Conservation (phyloP, 345 rosid genomes). For the Boechera stricta region DNA sequence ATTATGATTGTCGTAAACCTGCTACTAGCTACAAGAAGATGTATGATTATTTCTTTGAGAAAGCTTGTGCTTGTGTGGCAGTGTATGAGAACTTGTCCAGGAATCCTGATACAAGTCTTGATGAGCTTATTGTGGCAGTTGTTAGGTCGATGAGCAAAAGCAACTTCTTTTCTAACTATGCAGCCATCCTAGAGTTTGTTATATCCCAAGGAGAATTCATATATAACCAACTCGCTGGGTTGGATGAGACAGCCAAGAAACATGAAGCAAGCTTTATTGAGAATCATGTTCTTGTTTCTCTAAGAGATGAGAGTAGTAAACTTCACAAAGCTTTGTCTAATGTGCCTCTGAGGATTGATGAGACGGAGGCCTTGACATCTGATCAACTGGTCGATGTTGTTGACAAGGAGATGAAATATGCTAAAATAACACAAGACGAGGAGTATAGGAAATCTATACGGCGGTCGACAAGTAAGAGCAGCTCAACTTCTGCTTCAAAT, state of each 20-base stretch:
- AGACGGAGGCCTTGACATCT: conserved; percentile 29
- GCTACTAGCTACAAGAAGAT: conserved; percentile 55
- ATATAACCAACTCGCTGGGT: conserved; percentile 62
- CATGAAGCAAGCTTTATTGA: conserved; percentile 52
- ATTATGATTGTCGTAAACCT: conserved; percentile 61
- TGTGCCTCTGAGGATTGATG: conserved; percentile 49
- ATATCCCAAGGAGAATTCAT: conserved; percentile 68
- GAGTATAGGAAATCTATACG: conserved; percentile 61
- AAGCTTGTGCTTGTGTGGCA: conserved; percentile 60
- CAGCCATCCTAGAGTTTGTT: conserved; percentile 55
- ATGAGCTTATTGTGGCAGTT: conserved; percentile 64
- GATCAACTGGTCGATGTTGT: conserved; percentile 25
- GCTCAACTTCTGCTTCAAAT: conserved; percentile 52
- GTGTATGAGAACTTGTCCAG: conserved; percentile 60
- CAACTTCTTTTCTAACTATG: conserved; percentile 51
- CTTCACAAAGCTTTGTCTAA: conserved; percentile 30
- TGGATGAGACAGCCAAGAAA: conserved; percentile 62
- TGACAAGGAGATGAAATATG: conserved; percentile 69
- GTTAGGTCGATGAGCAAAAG: conserved; percentile 61
- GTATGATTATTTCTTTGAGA: conserved; percentile 57
- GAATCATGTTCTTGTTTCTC: conserved; percentile 56
- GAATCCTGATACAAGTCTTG: conserved; percentile 55
- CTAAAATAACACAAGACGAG: conserved; percentile 70
- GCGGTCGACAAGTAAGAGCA: conserved; percentile 51
- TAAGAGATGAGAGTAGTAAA: conserved; percentile 57